Percentiles rank a stretch among this genome's conserved stretches.
These are phyloP conservation scores for Aleurites moluccanus DNA, from an alignment of 441 rosid genomes.

Conservation along the genomic window DNA sequence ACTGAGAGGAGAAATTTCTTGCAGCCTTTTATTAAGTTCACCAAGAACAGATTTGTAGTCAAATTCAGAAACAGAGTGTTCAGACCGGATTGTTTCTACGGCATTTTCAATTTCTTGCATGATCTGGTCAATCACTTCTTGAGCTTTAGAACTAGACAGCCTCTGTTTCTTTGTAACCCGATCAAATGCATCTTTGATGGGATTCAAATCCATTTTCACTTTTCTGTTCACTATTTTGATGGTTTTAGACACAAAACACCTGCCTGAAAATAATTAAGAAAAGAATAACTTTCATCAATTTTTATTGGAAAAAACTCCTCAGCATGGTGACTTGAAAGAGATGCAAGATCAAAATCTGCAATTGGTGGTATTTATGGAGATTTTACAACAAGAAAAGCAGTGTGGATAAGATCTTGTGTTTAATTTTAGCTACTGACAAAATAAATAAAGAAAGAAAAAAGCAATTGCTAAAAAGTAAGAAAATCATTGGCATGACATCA, in stretches of 20 bases:
- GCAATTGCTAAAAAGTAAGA: not conserved
- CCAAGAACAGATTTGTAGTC: slow-evolving; percentile 26
- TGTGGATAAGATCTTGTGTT: not conserved
- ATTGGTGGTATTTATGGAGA: not conserved
- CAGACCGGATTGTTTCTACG: slow-evolving; percentile 22
- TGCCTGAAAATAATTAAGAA: slow-evolving; percentile 6
- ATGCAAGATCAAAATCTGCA: not conserved
- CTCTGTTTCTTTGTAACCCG: slow-evolving; percentile 51
- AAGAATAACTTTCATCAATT: not conserved
- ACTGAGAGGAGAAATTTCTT: slow-evolving; percentile 30
- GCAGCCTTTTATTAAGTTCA: slow-evolving; percentile 40
- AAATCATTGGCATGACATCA: not conserved
- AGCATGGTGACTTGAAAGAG: not conserved
- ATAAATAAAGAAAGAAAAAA: not conserved
- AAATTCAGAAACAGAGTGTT: slow-evolving; percentile 22
- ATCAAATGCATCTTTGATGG: slow-evolving; percentile 48
- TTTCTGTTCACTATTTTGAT: slow-evolving; percentile 1
- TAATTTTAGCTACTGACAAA: not conserved
- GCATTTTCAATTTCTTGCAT: slow-evolving; percentile 34
- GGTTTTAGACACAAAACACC: slow-evolving; percentile 16
- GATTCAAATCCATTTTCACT: slow-evolving; percentile 44
- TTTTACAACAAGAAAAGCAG: not conserved
- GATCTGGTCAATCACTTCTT: slow-evolving; percentile 41
- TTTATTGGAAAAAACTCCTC: not conserved
- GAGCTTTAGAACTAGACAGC: slow-evolving; percentile 40